Evolutionary conservation across 2,329 filamentous ascomycete species (phyloP), one percentile per base, ranked within the genome.

Genomic region (Hymenoscyphus salicellus): DNA sequence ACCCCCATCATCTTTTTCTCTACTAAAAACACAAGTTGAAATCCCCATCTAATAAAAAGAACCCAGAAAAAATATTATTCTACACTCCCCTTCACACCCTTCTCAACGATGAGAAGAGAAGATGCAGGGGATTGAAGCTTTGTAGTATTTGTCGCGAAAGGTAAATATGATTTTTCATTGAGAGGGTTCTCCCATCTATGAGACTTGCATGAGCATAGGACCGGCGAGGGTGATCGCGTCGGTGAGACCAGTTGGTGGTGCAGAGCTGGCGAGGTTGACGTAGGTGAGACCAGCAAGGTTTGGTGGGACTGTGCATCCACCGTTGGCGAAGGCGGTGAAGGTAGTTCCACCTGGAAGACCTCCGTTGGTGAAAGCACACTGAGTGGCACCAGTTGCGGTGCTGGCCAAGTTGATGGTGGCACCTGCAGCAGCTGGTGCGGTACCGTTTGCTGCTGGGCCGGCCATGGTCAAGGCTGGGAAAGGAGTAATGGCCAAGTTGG

Each of bases 291-390:
- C 89, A 8, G 81, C 79, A 55, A 91, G 77, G 72, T 82, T 82
- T 72, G 85, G 81, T 16, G 89, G 89, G 30, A 90, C 82, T 56
- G 79, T 77, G 75, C 89, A 92, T 67, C 79, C 82, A 3, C 79
- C 79, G 52, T 80, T 77, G 49, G 80, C 78, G 74, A 90, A 86
- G 30, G 80, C 68, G 0, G 82, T 80, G 76, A 91, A 92, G 63
- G 80, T 79, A 46, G 85, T 86, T 70, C 86, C 86, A 62, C 85
- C 84, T 49, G 83, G 79, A 6, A 67, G 73, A 57, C 81, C 81
- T 69, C 86, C 86, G 70, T 86, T 87, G 33, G 87, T 87, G 76
- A 91, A 91, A 33, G 85, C 87, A 75, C 89, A 91, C 77, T 85
- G 83, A 28, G 80, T 82, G 3, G 85, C 87, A 30, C 80, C 75